Evolutionary conservation across 768 basidiomycete genomes (phyloP), one percentile per base, ranked within the genome.

Genomic region (Solioccasus polychromus): DNA sequence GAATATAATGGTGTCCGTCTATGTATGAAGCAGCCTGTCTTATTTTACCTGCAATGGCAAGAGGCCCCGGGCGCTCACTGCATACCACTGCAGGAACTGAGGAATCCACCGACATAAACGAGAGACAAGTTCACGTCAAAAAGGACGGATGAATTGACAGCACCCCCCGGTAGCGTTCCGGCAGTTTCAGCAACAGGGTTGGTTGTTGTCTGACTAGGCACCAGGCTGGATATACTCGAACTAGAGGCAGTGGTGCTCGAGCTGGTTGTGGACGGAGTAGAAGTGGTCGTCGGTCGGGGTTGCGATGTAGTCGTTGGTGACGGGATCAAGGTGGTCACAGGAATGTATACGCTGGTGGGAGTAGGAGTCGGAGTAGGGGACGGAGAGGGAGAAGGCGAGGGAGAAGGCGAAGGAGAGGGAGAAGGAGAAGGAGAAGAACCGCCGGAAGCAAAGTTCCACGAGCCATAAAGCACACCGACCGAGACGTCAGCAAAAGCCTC

Each of bases 391-490:
- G 57, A 40, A 2, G 63, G 47, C 24, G 64, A 41, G 14, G 64
- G 47, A 11, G 62, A 35, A 1, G 61, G 46, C 18, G 62, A 39
- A 35, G 58, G 47, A 2, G 61, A 30, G 0, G 66, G 48, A 9
- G 66, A 32, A 8, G 66, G 48, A 4, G 64, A 18, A 0, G 66
- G 49, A 24, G 66, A 12, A 24, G 62, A 44, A 9, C 42, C 35
- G 10, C 57, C 57, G 6, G 59, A 57, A 31, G 35, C 50, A 59
- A 73, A 82, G 34, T 53, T 59, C 88, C 88, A 91, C 11, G 67
- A 48, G 45, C 81, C 84, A 42, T 66, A 66, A 47, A 90, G 62
- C 26, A 85, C 75, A 39, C 88, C 88, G 3, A 39, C 60, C 35
- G 60, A 63, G 31, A 72, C 43, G 22, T 61, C 42, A 11, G 71